Percentiles rank a stretch among this genome's conserved stretches.
Evolutionary conservation across 1,284 basidiomycete species (phyloP).

Genomic region (Sporisorium graminicola): DNA sequence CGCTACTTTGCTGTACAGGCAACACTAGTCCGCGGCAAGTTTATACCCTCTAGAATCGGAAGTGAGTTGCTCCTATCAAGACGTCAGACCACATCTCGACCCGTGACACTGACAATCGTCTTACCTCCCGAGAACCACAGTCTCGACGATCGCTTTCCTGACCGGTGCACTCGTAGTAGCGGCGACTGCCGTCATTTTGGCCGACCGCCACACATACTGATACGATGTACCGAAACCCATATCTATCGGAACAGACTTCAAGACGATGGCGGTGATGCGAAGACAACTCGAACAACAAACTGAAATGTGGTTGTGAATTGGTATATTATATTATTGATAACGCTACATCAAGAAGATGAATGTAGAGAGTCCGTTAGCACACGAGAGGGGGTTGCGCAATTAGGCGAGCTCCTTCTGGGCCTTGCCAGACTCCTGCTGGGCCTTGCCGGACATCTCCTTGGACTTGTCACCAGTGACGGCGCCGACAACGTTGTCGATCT

Average conservation of each 20-base stretch:
- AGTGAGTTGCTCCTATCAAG: constrained; percentile 42
- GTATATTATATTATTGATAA: constrained; percentile 29
- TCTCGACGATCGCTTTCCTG: constrained; percentile 36
- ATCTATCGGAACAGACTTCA: neutral
- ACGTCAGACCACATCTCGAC: neutral
- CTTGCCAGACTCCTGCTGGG: constrained; percentile 54
- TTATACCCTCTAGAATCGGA: constrained; percentile 55
- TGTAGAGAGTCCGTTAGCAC: constrained; percentile 6
- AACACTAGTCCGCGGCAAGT: constrained; percentile 51
- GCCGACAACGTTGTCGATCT: constrained; percentile 58
- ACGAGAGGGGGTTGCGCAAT: constrained; percentile 1
- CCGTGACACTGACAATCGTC: neutral
- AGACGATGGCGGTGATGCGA: neutral
- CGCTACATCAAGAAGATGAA: constrained; percentile 10
- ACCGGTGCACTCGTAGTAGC: constrained; percentile 50
- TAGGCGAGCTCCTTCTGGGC: constrained; percentile 57
- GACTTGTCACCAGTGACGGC: constrained; percentile 60
- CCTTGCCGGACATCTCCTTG: constrained; percentile 57
- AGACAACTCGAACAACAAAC: constrained; percentile 1
- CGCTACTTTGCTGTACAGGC: constrained; percentile 61
- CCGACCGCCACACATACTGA: constrained; percentile 18
- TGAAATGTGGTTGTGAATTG: constrained; percentile 4
- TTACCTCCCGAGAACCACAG: constrained; percentile 2
- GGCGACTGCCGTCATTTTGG: constrained; percentile 46
- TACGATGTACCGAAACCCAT: neutral